phyloP scores from a whole-genome alignment of 176 grass and related monocot species.

The Miscanthus lutarioriparius region DNA sequence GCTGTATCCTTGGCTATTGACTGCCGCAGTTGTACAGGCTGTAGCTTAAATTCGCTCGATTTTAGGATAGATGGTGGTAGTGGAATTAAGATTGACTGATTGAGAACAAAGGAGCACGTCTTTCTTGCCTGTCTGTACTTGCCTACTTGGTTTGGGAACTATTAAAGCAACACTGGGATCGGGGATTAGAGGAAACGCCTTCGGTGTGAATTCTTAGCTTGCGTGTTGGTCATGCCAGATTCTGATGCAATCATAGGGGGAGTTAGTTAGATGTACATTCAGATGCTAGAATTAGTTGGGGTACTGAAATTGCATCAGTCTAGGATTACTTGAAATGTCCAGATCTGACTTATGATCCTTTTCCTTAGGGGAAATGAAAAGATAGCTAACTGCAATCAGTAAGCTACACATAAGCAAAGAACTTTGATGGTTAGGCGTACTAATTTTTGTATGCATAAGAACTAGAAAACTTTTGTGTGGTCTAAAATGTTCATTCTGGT shows the following conservation, averaged over 20 bases:
- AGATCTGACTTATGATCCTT: conserved; percentile 12
- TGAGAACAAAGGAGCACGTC: conserved; percentile 3
- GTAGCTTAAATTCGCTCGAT: not conserved
- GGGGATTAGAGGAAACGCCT: conserved; percentile 11
- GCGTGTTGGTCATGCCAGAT: conserved; percentile 5
- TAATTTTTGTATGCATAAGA: not conserved
- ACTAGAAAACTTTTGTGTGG: not conserved
- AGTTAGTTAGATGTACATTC: not conserved
- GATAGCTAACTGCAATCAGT: not conserved
- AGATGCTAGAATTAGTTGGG: conserved; percentile 12
- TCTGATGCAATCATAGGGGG: not conserved
- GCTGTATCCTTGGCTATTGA: not conserved
- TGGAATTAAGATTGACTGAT: not conserved
- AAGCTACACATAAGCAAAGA: not conserved
- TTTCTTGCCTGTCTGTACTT: conserved; percentile 31
- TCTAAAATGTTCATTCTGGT: not conserved
- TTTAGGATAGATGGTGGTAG: conserved; percentile 3
- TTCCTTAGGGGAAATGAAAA: not conserved
- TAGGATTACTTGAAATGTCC: conserved; percentile 5
- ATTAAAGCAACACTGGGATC: not conserved
- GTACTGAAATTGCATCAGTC: not conserved
- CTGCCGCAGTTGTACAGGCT: not conserved
- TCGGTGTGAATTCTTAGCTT: conserved; percentile 25
- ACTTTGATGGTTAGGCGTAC: not conserved
- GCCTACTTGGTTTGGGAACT: conserved; percentile 18